Evolutionary conservation across 306 rosid genomes (phyloP), one percentile per base, ranked within the genome.

Genomic region (Vachellia collinsii): DNA sequence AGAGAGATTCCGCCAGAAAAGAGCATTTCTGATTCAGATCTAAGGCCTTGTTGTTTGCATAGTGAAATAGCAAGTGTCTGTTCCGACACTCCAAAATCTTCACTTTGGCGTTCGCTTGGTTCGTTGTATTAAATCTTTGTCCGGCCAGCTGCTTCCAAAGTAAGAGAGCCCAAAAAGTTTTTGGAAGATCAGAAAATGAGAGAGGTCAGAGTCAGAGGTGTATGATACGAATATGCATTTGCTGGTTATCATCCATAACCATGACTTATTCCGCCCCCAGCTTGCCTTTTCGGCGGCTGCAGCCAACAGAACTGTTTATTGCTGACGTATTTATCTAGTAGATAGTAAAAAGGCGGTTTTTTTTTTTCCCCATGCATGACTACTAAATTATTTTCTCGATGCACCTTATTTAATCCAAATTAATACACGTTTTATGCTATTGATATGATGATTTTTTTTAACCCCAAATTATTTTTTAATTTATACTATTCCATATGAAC

Each of bases 21-120:
- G 58, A 9, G 58, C 9, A 17, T n/a, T 19, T 54, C 59, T 13
- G 69, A 62, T 78, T 71, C 83, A 85, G 86, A 85, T 82, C 86
- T 79, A 71, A 64, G 58, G 51, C 38, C 34, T 29, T 29, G 34
- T 37, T 47, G 41, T 75, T 64, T 38, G 81, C 38, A 62, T 46
- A 37, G 13, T 11, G 50, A 59, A 78, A 12, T 70, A 38, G 34
- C 61, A 14, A 61, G 46, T 17, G 53, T 23, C 66, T 46, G 61
- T 54, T 62, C 5, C 3, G 47, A 76, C 44, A 61, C 51, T 42
- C 70, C 58, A 29, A 38, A 72, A 72, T 75, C 46, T 59, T 8
- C 29, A 39, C 20, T 25, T 59, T 22, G 9, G 22, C 1, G 17
- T 13, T 37, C 13, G 20, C 43, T n/a, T 62, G 34, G 22, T 59